Percentiles rank a stretch among this genome's conserved stretches.
These are phyloP conservation scores for Knoxdaviesia capensis DNA, from an alignment of 2,329 filamentous ascomycete genomes.

Conservation along the genomic window DNA sequence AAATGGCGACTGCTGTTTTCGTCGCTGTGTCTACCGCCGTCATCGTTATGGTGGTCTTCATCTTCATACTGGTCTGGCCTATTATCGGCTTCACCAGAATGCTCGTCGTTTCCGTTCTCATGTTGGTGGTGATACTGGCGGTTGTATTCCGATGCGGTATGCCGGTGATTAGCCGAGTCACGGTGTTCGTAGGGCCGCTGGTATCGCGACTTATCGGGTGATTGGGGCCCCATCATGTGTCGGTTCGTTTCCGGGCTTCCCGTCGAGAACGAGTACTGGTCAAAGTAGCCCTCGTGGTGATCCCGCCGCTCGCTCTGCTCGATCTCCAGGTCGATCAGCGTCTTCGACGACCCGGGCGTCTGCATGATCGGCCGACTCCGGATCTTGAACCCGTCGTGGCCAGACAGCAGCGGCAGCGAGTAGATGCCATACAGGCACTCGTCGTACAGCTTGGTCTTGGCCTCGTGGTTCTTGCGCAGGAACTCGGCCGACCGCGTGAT, in stretches of 20 bases:
- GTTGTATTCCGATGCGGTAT: background rate
- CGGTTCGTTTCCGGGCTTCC: slow-evolving; percentile 12
- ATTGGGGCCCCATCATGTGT: slow-evolving; percentile 9
- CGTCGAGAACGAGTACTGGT: slow-evolving; percentile 40
- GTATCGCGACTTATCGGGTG: no score
- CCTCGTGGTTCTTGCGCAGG: slow-evolving; percentile 67
- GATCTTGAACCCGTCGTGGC: slow-evolving; percentile 69
- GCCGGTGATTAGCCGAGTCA: slow-evolving; percentile 3
- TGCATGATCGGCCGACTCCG: slow-evolving; percentile 82
- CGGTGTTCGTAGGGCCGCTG: slow-evolving; percentile 12
- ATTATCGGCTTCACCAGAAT: no score
- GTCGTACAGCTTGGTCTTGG: slow-evolving; percentile 90
- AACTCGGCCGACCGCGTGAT: slow-evolving; percentile 78
- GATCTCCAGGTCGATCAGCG: slow-evolving; percentile 84
- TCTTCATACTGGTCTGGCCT: no score
- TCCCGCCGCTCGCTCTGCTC: slow-evolving; percentile 79
- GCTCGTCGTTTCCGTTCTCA: background rate
- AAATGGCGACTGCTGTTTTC: slow-evolving; percentile 6
- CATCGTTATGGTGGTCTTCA: background rate
- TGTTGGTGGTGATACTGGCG: background rate
- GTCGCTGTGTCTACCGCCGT: slow-evolving; percentile 3
- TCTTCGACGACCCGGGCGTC: slow-evolving; percentile 74
- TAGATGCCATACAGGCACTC: slow-evolving; percentile 95
- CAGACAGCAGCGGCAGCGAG: slow-evolving; percentile 71
- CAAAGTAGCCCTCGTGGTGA: slow-evolving; percentile 81